These are phyloP conservation scores for Nicotiana knightiana DNA, from an alignment of 257 asterid genomes.

Conservation along the genomic window DNA sequence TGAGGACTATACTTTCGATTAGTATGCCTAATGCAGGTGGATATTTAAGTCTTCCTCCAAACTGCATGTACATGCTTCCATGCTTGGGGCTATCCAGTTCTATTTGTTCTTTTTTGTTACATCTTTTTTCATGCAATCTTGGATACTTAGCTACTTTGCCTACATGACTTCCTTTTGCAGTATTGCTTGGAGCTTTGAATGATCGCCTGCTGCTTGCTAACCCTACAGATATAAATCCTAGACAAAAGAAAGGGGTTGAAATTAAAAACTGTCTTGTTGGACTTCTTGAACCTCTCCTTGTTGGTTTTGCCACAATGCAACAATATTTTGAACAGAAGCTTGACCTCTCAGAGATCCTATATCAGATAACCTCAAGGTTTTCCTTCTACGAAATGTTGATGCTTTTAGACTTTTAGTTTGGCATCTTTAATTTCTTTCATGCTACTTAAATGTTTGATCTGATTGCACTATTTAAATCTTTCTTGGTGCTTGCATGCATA, in stretches of 20 bases:
- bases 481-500: neutral
- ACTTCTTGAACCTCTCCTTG: slow-evolving; percentile 97
- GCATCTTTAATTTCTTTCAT: neutral
- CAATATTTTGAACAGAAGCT: slow-evolving; percentile 98
- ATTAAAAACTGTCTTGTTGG: slow-evolving; percentile 89
- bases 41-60: slow-evolving; percentile 17
- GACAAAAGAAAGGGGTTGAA: slow-evolving; percentile 93
- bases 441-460: neutral
- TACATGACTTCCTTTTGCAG: slow-evolving; percentile 39
- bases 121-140: slow-evolving; percentile 20
- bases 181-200: slow-evolving; percentile 89
- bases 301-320: slow-evolving; percentile 96
- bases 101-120: slow-evolving; percentile 10
- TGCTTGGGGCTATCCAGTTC: neutral
- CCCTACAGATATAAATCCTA: slow-evolving; percentile 81
- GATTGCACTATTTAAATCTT: neutral
- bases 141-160: neutral
- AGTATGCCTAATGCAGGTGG: slow-evolving; percentile 95
- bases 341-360: slow-evolving; percentile 90
- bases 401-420: neutral
- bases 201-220: slow-evolving; percentile 85
- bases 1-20: slow-evolving; percentile 85
- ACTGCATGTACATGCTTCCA: neutral
- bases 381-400: slow-evolving; percentile 1
- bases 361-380: slow-evolving; percentile 98